phyloP scores from a whole-genome alignment of 208 protist species.

The Porcisia deanei region DNA sequence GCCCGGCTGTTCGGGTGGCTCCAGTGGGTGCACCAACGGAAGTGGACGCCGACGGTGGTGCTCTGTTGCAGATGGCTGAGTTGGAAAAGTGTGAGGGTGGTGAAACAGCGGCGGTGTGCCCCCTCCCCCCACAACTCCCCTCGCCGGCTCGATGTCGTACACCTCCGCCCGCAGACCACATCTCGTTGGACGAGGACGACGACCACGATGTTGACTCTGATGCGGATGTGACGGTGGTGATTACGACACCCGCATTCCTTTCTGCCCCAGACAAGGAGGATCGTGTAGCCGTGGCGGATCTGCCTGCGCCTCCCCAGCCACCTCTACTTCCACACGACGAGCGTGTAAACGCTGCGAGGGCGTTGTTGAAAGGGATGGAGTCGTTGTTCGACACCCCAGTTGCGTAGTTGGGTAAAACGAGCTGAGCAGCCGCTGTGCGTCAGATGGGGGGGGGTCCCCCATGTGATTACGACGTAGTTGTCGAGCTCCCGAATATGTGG shows the following conservation, averaged over 20 bases:
- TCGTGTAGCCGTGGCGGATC: background rate
- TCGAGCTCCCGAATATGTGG: background rate
- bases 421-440: background rate
- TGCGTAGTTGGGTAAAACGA: background rate
- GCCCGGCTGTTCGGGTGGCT: background rate
- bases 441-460: background rate
- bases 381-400: constrained; percentile 14
- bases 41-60: background rate
- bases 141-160: background rate
- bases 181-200: background rate
- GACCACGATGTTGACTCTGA: background rate
- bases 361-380: constrained; percentile 27
- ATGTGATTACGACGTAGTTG: background rate
- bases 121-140: background rate
- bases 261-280: background rate
- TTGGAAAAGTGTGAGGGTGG: background rate
- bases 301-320: background rate
- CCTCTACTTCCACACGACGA: constrained; percentile 2
- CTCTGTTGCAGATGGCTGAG: background rate
- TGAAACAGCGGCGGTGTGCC: background rate
- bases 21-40: background rate
- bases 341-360: constrained; percentile 24
- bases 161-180: background rate
- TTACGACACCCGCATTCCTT: background rate
- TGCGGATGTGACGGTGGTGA: constrained; percentile 3